These are phyloP conservation scores for Lenwebbia sp. DNA, from an alignment of 345 rosid genomes.

Conservation along the genomic window DNA sequence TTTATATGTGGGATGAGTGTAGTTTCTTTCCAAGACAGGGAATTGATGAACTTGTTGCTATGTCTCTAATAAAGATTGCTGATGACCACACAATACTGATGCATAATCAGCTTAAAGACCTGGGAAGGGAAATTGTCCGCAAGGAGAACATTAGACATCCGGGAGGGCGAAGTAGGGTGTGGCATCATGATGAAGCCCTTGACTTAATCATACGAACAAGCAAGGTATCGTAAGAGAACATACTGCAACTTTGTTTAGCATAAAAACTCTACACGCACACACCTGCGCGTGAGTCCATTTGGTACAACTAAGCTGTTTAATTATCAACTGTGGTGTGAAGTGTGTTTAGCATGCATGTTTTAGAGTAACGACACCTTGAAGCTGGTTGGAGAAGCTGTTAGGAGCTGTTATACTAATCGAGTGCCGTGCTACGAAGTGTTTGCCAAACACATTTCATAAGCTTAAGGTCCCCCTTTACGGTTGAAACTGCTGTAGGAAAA, in stretches of 20 bases:
- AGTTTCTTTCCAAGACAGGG: background rate
- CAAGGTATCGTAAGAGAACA: background rate
- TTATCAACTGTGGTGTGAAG: too few species aligned
- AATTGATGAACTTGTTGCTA: background rate
- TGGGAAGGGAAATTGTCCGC: slow-evolving; percentile 4
- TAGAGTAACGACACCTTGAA: too few species aligned
- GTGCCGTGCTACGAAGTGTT: too few species aligned
- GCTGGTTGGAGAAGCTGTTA: too few species aligned
- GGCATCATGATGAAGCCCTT: background rate
- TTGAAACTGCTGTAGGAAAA: too few species aligned
- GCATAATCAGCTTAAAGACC: slow-evolving; percentile 5
- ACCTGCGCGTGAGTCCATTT: background rate
- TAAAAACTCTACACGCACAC: background rate
- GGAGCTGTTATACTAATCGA: too few species aligned
- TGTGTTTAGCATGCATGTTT: too few species aligned
- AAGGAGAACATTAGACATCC: background rate
- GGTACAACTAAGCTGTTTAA: background rate
- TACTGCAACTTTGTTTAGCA: background rate
- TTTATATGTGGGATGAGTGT: background rate
- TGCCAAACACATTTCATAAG: too few species aligned
- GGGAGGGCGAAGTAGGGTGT: slow-evolving; percentile 3
- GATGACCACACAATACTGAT: background rate
- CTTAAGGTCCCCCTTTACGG: too few species aligned
- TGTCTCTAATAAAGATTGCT: background rate
- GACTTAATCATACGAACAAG: background rate